Evolutionary conservation across 108 stramenopile genomes (phyloP).

Genomic region (Cyclotella sp.): DNA sequence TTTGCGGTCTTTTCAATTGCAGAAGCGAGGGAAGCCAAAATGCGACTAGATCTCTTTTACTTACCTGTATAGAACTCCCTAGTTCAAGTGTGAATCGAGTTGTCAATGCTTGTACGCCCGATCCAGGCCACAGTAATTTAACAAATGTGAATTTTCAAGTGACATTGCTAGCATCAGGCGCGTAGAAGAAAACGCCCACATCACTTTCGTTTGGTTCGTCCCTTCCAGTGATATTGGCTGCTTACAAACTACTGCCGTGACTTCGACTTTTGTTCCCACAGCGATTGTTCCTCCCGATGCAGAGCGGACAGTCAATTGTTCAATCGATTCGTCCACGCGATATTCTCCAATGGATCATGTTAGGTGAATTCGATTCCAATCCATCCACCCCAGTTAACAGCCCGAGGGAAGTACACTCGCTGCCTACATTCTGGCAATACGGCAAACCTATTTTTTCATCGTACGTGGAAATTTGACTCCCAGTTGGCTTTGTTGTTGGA

Average conservation of each 20-base stretch:
- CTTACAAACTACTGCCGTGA: background rate
- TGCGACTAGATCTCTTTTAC: background rate
- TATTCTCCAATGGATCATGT: slow-evolving; percentile 8
- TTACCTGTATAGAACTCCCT: slow-evolving; percentile 1
- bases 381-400: background rate
- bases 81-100: slow-evolving; percentile 3
- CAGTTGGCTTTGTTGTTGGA: background rate
- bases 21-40: too few species aligned
- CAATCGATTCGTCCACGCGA: slow-evolving; percentile 14
- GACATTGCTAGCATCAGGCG: background rate
- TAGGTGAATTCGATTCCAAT: slow-evolving; percentile 3
- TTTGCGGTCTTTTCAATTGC: too few species aligned
- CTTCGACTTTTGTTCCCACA: background rate
- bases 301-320: slow-evolving; percentile 2
- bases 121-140: background rate
- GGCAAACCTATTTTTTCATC: slow-evolving; percentile 5
- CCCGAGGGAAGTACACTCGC: background rate
- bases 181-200: background rate
- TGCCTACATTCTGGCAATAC: background rate
- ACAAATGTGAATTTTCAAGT: background rate
- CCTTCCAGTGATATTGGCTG: background rate
- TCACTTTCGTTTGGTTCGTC: background rate
- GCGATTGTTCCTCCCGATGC: background rate
- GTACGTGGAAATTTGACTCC: slow-evolving; percentile 1
- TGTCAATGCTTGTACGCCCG: background rate